Evolutionary conservation across 306 rosid genomes (phyloP).

Genomic region (Quercus alba): DNA sequence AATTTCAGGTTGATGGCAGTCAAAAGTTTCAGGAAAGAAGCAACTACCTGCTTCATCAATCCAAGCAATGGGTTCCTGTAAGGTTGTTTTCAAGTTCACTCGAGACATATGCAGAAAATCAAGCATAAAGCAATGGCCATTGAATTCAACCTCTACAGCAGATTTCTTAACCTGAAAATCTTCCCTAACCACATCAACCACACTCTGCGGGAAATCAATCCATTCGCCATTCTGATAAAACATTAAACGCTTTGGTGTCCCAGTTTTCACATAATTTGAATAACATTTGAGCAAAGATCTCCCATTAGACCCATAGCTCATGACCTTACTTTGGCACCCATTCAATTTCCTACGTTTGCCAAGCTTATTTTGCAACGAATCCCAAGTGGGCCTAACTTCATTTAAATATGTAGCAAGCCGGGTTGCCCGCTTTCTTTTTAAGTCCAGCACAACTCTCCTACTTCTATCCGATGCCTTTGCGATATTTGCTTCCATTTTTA

Average conservation of each 20-base stretch:
- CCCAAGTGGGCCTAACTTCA: constrained; percentile 33
- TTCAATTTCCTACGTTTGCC: constrained; percentile 52
- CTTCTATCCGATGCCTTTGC: constrained; percentile 64
- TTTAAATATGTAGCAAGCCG: constrained; percentile 31
- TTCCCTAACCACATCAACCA: constrained; percentile 57
- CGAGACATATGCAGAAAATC: constrained; percentile 82
- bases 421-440: constrained; percentile 57
- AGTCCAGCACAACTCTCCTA: constrained; percentile 23
- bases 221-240: constrained; percentile 65
- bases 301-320: constrained; percentile 28
- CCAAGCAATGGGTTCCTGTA: constrained; percentile 77
- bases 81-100: constrained; percentile 67
- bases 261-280: constrained; percentile 60
- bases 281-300: constrained; percentile 46
- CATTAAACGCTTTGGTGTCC: constrained; percentile 74
- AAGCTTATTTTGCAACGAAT: constrained; percentile 13
- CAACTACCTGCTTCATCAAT: constrained; percentile 77
- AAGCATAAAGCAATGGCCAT: constrained; percentile 52
- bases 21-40: constrained; percentile 74
- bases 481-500: constrained; percentile 54
- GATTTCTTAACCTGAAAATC: constrained; percentile 66
- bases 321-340: constrained; percentile 22
- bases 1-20: constrained; percentile 20
- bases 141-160: constrained; percentile 54
- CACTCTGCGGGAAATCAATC: constrained; percentile 58